Percentiles rank a stretch among this genome's conserved stretches.
Evolutionary conservation across 2,329 filamentous ascomycete species (phyloP).

Genomic region (Penicillium hesseltinei): DNA sequence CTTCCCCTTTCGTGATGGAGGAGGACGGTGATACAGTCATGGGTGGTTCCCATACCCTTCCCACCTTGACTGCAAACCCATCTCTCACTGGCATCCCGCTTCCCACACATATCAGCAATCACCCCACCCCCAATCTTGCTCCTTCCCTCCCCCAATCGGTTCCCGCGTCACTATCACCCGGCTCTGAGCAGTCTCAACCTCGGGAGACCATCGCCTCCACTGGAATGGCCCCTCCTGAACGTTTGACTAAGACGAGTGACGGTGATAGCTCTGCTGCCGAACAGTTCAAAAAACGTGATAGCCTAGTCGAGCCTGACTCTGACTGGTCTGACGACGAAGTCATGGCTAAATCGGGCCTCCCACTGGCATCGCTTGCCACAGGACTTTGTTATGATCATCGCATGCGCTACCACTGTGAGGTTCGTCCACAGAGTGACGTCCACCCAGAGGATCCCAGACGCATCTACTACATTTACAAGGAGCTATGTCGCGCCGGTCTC

Average conservation of each 20-base stretch:
- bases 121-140: slow-evolving; percentile 22
- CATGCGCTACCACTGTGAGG: slow-evolving; percentile 94
- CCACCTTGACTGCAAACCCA: slow-evolving; percentile 16
- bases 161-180: slow-evolving; percentile 12
- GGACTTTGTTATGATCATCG: slow-evolving; percentile 87
- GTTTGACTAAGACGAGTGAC: slow-evolving; percentile 26
- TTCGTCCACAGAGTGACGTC: slow-evolving; percentile 65
- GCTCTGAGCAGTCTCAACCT: slow-evolving; percentile 11
- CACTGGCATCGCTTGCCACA: slow-evolving; percentile 58
- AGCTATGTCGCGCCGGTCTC: slow-evolving; percentile 77
- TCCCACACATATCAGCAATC: slow-evolving; percentile 20
- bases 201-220: slow-evolving; percentile 1
- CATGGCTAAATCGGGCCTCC: slow-evolving; percentile 42
- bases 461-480: slow-evolving; percentile 90
- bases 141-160: slow-evolving; percentile 15
- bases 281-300: slow-evolving; percentile 27
- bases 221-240: slow-evolving; percentile 21
- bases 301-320: slow-evolving; percentile 40
- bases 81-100: slow-evolving; percentile 16
- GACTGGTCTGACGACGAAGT: slow-evolving; percentile 42
- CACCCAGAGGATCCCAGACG: slow-evolving; percentile 93
- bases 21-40: slow-evolving; percentile 43
- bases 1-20: slow-evolving; percentile 26
- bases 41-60: slow-evolving; percentile 29
- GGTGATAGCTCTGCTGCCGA: slow-evolving; percentile 25